Evolutionary conservation across 1,284 basidiomycete species (phyloP), one percentile per base, ranked within the genome.

Genomic region (Melampsora larici-populina): DNA sequence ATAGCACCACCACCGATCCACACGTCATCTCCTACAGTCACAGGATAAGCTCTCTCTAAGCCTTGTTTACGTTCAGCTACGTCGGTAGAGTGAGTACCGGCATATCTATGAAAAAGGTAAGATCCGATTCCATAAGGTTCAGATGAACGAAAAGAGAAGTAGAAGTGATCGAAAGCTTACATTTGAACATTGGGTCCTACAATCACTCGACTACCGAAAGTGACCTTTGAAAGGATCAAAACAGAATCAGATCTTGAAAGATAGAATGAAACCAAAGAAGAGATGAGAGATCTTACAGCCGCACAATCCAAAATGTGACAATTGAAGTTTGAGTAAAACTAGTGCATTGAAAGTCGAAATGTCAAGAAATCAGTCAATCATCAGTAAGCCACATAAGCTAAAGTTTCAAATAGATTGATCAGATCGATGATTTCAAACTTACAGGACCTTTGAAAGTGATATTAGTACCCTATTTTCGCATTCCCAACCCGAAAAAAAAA

Each of bases 1-100:
- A 70, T 46, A 4, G 71, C 79, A 1, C 78, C 76, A 3, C 80
- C 81, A 17, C 80, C 80, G 15, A 81, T 60, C 81, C 79, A 81
- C n/a, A 78, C 71, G 71, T 82, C 80, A 62, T 82, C 81, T 21
- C 81, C 81, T 15, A 82, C 73, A 49, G 77, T 69, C 13, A 82
- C 79, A 13, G 81, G 81, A 78, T 82, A 82, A 1, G 81, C 81
- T 21, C 81, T 78, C 55, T 82, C 81, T 24, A 79, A 75, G 13
- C 80, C 80, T 4, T 79, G 80, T 40, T 70, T 24, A 2, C 80
- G 74, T 71, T 81, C 80, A 31, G 46, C 70, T 6, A 81, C 63
- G 49, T 80, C 72, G 24, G 79, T 72, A 0, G 74, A 71, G 73
- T 81, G 80, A 18, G 80, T 82, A 1, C 78, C 81, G 48, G 80